Base-by-base conservation (phyloP, 495 filamentous ascomycete species). In the Ascobolus immersus region DNA sequence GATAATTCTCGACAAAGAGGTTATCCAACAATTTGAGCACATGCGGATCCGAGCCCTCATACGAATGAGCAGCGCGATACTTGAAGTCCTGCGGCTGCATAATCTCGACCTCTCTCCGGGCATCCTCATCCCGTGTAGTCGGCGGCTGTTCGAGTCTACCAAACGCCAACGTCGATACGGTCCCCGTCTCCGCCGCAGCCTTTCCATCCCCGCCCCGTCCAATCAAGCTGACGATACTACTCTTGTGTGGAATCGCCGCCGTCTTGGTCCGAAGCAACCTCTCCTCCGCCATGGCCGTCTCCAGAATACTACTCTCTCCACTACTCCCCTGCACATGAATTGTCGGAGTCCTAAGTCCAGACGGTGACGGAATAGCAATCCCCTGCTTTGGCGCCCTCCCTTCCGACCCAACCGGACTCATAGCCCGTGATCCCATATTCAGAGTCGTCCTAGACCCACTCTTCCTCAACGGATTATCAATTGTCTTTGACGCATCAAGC, bases 1-100 rank as follows among this genome's bases (percentile, higher is more conserved):
- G 81, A 48, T 79, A 90, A 41, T 82, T 89, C 36, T 92, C 81
- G 3, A 82, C 60, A 45, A 81, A 92, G 44, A 93, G 73, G 21
- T 70, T 67, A 46, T 94, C 77, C 3, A 99, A 59, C 50, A 94
- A 69, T 43, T 67, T 74, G 29, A 93, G 55, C 11, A 94, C 71
- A 33, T 63, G 74, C 5, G 84, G 89, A 44, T 99, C 80, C 48
- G 80, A 74, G 2, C 84, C 86, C 44, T 27, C 54, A 45, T 23
- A 40, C 36, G 5, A 50, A 49, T 34, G 45, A 36, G 42, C 38
- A 12, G 50, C 44, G 13, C 54, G 45, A 34, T 49, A 51, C 17
- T 38, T 40, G 14, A 40, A 42, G 13, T 32, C 36, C 0, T 37
- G 40, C 8, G 35, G 18, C 17, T 42, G 28, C 44, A n/a, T 34